Conservation (phyloP, 176 grass and related monocot species). For the Paspalum vaginatum region DNA sequence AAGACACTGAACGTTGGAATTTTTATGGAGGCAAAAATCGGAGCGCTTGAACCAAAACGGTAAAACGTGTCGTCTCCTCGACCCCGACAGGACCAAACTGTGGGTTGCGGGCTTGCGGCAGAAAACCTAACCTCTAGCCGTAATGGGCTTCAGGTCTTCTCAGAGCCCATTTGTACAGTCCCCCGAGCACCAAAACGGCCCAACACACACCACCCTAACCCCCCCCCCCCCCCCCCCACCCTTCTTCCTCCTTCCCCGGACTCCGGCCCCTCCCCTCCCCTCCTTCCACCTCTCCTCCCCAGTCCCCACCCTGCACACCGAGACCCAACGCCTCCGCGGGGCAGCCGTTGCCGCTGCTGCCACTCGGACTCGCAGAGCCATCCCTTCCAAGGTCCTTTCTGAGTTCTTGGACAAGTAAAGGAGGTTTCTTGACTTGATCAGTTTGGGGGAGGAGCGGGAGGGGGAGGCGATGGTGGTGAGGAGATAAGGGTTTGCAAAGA, state of each 20-base stretch:
- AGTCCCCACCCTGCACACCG: constrained; percentile 30
- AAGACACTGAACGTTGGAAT: no score
- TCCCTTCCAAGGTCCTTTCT: background rate
- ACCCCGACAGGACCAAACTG: no score
- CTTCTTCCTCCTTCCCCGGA: background rate
- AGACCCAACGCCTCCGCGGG: constrained; percentile 29
- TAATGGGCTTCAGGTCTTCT: background rate
- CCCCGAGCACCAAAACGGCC: background rate
- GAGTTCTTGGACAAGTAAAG: constrained; percentile 35
- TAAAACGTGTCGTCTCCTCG: no score
- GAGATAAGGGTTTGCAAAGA: background rate
- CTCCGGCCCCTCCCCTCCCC: constrained; percentile 4
- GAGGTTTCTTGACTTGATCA: constrained; percentile 41
- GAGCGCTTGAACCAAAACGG: no score
- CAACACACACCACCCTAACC: constrained; percentile 15
- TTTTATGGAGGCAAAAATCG: no score
- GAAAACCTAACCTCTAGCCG: no score
- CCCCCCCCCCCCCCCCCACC: background rate
- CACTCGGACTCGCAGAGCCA: background rate
- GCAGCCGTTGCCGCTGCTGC: background rate
- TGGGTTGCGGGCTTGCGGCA: no score
- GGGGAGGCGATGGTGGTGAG: constrained; percentile 25
- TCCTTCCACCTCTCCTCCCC: constrained; percentile 27
- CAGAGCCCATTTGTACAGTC: background rate
- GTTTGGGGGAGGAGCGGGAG: background rate